Evolutionary conservation across 2,329 filamentous ascomycete species (phyloP), one percentile per base, ranked within the genome.

Genomic region (Aspergillus quadrilineatus): DNA sequence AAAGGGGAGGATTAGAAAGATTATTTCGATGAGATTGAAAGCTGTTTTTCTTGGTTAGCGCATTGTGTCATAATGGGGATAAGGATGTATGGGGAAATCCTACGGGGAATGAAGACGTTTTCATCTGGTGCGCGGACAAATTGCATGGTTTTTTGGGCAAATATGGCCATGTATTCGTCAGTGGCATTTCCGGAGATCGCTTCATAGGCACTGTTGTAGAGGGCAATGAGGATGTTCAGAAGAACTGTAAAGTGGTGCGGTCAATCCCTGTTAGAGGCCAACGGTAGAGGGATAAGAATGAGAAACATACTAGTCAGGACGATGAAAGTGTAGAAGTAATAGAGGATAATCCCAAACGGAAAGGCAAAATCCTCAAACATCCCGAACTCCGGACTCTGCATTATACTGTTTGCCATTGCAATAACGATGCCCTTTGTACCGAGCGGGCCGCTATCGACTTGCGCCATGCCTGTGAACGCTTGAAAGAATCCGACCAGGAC

Each of bases 281-380:
- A 14, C 28, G 6, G 26, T 7, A 6, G 15, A 30, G 14, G 6
- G 2, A n/a, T 26, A 22, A 14, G 26, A n/a, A n/a, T 9, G 30
- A 22, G n/a, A 4, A 12, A 67, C 73, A 63, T 65, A 78, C 76
- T 69, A 61, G 94, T 92, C 89, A 96, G 97, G 67, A 99, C 89
- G 39, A 97, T 87, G 69, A 99, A 99, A 15, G 93, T 96, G 74
- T 97, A 99, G 70, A 95, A 85, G 78, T 99, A 99, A 79, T 99
- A 99, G 8, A 99, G 86, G 32, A 97, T 89, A 50, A 96, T 84
- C 7, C 94, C 94, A 72, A 97, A 99, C 0, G 94, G 94, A 10
- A 89, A 92, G 22, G 89, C 90, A 70, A 97, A 99, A 26, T 87
- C 83, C 63, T 97, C 92, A 68, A 97, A 97, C 0, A 88, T 89